phyloP scores from a whole-genome alignment of 768 basidiomycete genomes.

The Mycena belliarum region DNA sequence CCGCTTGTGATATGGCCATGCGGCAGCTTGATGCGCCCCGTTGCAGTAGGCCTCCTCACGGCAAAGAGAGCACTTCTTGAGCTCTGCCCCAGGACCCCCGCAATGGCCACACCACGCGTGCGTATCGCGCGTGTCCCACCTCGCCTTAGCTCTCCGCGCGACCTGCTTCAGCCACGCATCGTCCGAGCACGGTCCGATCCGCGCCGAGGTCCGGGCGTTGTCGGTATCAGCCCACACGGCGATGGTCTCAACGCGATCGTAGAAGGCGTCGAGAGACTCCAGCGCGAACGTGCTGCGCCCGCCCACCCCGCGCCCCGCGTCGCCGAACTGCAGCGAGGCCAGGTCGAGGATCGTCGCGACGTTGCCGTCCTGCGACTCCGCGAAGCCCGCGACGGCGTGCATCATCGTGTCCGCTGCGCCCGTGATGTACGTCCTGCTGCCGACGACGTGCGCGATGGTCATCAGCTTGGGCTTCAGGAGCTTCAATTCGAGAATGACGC shows the following conservation, averaged over 20 bases:
- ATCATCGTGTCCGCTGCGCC: slow-evolving; percentile 14
- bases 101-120: slow-evolving; percentile 22
- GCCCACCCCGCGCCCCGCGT: slow-evolving; percentile 16
- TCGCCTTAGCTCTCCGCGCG: slow-evolving; percentile 16
- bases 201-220: not conserved
- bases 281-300: slow-evolving; percentile 13
- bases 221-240: not conserved
- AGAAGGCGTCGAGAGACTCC: slow-evolving; percentile 5
- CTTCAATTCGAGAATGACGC: slow-evolving; percentile 8
- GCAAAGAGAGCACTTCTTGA: slow-evolving; percentile 14
- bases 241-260: not conserved
- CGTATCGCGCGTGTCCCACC: slow-evolving; percentile 8
- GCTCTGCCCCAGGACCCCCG: slow-evolving; percentile 3
- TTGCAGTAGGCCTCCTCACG: slow-evolving; percentile 12
- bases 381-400: slow-evolving; percentile 21
- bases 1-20: slow-evolving; percentile 21
- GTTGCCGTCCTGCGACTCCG: not conserved
- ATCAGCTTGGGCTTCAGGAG: slow-evolving; percentile 10
- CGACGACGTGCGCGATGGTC: slow-evolving; percentile 4
- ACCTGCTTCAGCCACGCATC: slow-evolving; percentile 12
- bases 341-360: slow-evolving; percentile 17
- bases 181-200: not conserved
- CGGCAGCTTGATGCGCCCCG: slow-evolving; percentile 12
- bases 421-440: slow-evolving; percentile 4
- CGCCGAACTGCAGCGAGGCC: slow-evolving; percentile 24